Conservation (phyloP, 768 basidiomycete genomes). For the Porpolomopsis calyptriformis region DNA sequence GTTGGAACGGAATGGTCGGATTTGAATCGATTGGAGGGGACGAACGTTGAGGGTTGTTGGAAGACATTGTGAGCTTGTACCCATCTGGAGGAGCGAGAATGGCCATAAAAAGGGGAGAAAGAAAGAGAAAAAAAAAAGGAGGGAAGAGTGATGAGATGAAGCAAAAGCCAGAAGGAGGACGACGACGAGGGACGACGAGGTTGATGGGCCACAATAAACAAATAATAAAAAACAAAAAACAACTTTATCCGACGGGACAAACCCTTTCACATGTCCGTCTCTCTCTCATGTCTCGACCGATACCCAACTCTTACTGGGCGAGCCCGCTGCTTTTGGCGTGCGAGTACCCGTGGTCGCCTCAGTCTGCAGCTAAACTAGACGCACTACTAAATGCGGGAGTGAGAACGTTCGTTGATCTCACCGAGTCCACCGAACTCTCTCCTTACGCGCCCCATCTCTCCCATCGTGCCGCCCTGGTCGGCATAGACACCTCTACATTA, state of each 20-base stretch:
- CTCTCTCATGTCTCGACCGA: too few relatives aligned
- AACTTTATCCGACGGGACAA: too few relatives aligned
- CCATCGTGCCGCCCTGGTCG: constrained; percentile 41
- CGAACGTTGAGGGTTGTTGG: constrained; percentile 58
- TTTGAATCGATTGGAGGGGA: constrained; percentile 47
- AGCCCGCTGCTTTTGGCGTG: constrained; percentile 62
- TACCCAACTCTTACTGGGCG: constrained; percentile 84
- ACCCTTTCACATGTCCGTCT: too few relatives aligned
- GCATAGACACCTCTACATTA: constrained; percentile 43
- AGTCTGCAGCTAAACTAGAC: constrained; percentile 60
- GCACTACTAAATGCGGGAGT: constrained; percentile 61
- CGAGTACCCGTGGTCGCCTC: constrained; percentile 72
- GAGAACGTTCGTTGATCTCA: constrained; percentile 76
- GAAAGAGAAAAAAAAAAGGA: background rate
- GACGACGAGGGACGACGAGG: background rate
- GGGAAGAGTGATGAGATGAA: background rate
- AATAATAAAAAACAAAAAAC: too few relatives aligned
- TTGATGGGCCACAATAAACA: too few relatives aligned
- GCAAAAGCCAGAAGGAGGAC: background rate
- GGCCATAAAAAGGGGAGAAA: constrained; percentile 39
- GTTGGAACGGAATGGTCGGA: constrained; percentile 61
- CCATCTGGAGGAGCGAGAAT: constrained; percentile 71
- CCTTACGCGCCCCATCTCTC: constrained; percentile 51
- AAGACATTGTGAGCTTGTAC: constrained; percentile 52
- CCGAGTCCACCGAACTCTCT: constrained; percentile 66